Conservation (phyloP, 768 basidiomycete genomes). For the Boletus bicolor region DNA sequence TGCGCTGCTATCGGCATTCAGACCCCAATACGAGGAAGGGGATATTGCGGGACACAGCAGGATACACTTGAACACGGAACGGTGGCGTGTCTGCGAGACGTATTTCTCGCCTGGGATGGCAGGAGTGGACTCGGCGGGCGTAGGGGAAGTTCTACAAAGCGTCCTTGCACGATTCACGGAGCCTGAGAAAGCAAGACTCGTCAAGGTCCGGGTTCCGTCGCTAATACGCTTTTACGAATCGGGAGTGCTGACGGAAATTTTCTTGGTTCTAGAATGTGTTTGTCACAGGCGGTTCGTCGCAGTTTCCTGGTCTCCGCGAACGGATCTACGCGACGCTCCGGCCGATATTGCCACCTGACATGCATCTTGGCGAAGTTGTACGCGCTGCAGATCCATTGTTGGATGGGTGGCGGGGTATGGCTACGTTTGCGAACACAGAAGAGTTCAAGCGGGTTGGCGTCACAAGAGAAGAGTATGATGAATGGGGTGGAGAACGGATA, state of each 20-base stretch:
- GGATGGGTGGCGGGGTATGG: conserved; percentile 96
- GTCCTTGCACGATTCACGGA: conserved; percentile 71
- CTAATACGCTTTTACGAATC: background rate
- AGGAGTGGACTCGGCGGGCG: conserved; percentile 89
- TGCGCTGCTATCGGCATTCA: conserved; percentile 82
- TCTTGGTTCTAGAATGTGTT: conserved; percentile 67
- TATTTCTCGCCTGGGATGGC: conserved; percentile 94
- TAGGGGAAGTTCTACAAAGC: conserved; percentile 89
- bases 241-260: background rate
- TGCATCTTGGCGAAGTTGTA: conserved; percentile 56
- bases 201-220: conserved; percentile 49
- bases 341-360: conserved; percentile 82
- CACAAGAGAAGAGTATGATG: conserved; percentile 81
- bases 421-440: conserved; percentile 58
- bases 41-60: conserved; percentile 68
- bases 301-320: conserved; percentile 62
- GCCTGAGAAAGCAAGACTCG: conserved; percentile 65
- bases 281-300: conserved; percentile 80
- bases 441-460: conserved; percentile 57
- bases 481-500: conserved; percentile 83
- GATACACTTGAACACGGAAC: conserved; percentile 86
- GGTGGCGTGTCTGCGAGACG: conserved; percentile 87
- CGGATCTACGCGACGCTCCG: conserved; percentile 74
- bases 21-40: conserved; percentile 73
- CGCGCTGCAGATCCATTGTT: conserved; percentile 61